Conservation (phyloP, 805 yeast species). For the Tetrapisispora taiwanensis region DNA sequence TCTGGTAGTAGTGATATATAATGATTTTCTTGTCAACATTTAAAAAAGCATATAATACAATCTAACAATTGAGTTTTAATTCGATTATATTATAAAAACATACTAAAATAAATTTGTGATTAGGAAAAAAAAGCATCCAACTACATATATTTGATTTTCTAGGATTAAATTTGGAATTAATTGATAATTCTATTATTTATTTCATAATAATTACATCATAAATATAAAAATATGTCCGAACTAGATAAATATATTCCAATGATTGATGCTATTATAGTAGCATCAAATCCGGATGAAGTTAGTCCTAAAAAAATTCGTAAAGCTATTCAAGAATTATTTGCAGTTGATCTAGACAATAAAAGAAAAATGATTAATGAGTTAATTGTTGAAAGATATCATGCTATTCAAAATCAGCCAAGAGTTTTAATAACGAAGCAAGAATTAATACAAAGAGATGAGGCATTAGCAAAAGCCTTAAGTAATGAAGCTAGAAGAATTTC, state of each 20-base stretch:
- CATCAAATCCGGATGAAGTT: slow-evolving; percentile 56
- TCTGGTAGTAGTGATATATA: too few species aligned
- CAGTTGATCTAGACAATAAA: slow-evolving; percentile 40
- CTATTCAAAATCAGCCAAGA: slow-evolving; percentile 31
- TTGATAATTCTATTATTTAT: too few species aligned
- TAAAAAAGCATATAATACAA: too few species aligned
- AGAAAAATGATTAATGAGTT: slow-evolving; percentile 50
- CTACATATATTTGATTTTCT: too few species aligned
- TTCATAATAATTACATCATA: too few species aligned
- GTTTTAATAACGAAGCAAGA: slow-evolving; percentile 26
- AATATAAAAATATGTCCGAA: slow-evolving; percentile 3
- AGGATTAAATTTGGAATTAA: too few species aligned
- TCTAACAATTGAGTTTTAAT: too few species aligned
- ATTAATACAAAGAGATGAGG: slow-evolving; percentile 36
- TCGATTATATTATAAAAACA: too few species aligned
- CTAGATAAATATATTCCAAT: slow-evolving; percentile 42
- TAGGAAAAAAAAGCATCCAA: too few species aligned
- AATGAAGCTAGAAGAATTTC: slow-evolving; percentile 6
- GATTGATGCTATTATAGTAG: slow-evolving; percentile 65
- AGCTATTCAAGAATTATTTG: slow-evolving; percentile 63
- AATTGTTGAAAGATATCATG: slow-evolving; percentile 49
- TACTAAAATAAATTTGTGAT: too few species aligned
- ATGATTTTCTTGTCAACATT: too few species aligned
- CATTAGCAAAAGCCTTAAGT: slow-evolving; percentile 42
- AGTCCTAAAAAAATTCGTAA: slow-evolving; percentile 62